phyloP scores from a whole-genome alignment of 2,329 filamentous ascomycete species.

The Aspergillus hortae region DNA sequence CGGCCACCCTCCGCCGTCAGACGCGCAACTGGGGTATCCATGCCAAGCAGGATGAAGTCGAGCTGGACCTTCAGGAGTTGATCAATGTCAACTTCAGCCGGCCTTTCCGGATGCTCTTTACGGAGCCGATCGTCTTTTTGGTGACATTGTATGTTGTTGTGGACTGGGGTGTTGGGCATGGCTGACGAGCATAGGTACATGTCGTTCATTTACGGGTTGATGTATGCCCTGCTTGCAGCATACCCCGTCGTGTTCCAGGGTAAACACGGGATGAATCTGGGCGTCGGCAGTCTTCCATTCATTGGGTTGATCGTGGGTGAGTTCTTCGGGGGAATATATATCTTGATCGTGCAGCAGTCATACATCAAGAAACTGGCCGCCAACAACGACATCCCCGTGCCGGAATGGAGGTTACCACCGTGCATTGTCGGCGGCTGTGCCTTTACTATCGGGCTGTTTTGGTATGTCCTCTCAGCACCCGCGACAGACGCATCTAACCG shows the following conservation, averaged over 20 bases:
- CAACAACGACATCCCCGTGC: slow-evolving; percentile 27
- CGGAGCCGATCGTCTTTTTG: slow-evolving; percentile 37
- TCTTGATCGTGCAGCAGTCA: slow-evolving; percentile 20
- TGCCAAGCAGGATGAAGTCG: slow-evolving; percentile 51
- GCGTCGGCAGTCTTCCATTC: slow-evolving; percentile 26
- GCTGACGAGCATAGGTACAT: slow-evolving; percentile 5
- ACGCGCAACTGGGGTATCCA: slow-evolving; percentile 60
- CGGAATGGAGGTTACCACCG: slow-evolving; percentile 32
- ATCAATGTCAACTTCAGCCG: slow-evolving; percentile 48
- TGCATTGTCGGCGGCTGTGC: slow-evolving; percentile 28
- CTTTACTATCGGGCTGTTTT: slow-evolving; percentile 36
- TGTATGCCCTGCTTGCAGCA: slow-evolving; percentile 28
- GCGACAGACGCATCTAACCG: not conserved
- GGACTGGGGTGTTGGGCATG: not conserved
- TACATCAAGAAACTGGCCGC: slow-evolving; percentile 29
- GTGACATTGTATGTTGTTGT: slow-evolving; percentile 19
- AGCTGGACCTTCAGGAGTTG: slow-evolving; percentile 47
- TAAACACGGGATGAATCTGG: slow-evolving; percentile 23
- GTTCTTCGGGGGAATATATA: slow-evolving; percentile 24
- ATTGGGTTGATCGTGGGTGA: slow-evolving; percentile 29
- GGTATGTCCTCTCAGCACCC: slow-evolving; percentile 14
- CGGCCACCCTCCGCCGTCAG: slow-evolving; percentile 47
- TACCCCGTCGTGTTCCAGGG: slow-evolving; percentile 27
- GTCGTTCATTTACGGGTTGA: slow-evolving; percentile 29
- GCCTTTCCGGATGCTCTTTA: slow-evolving; percentile 37